Evolutionary conservation across 345 rosid species (phyloP).

Genomic region (Citrus trifoliata): DNA sequence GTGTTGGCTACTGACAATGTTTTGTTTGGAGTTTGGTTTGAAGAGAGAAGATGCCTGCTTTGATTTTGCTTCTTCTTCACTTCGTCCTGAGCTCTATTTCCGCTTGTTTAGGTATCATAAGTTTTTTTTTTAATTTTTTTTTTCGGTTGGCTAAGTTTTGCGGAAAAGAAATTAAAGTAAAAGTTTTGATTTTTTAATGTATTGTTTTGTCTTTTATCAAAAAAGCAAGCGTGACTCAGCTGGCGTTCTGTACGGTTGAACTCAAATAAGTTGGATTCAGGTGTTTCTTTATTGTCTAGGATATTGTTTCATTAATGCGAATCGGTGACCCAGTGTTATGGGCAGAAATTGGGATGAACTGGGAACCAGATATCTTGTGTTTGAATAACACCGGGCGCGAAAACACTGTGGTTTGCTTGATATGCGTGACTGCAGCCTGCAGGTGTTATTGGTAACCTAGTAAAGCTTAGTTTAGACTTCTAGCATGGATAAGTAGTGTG

Average conservation of each 20-base stretch:
- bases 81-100: conserved; percentile 34
- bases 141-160: neutral
- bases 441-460: neutral
- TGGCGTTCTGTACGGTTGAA: neutral
- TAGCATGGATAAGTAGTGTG: neutral
- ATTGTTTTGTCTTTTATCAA: neutral
- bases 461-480: neutral
- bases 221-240: neutral
- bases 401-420: neutral
- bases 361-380: neutral
- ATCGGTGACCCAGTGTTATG: neutral
- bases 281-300: neutral
- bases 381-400: neutral
- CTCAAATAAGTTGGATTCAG: neutral
- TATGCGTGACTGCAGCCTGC: neutral
- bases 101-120: conserved; percentile 45
- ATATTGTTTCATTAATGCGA: neutral
- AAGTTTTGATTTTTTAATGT: neutral
- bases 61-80: conserved; percentile 42
- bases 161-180: neutral
- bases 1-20: conserved; percentile 42
- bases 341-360: neutral
- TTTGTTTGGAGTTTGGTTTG: conserved; percentile 31
- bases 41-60: conserved; percentile 45
- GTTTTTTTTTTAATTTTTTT: neutral